These are phyloP conservation scores for Aegilops bicornis DNA, from an alignment of 176 grass and related monocot genomes.

Conservation along the genomic window DNA sequence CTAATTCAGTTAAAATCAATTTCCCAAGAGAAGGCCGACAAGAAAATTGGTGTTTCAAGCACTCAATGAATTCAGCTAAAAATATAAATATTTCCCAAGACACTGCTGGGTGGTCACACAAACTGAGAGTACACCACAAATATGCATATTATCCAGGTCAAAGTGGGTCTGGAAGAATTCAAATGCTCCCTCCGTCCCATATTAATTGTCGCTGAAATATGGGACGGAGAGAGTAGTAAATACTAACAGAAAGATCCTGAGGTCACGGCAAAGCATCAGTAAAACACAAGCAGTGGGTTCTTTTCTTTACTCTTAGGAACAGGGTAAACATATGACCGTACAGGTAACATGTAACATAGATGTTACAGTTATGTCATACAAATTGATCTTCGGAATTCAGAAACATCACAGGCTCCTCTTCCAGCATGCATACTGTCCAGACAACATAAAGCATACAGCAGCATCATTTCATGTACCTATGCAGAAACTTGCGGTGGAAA, in stretches of 20 bases:
- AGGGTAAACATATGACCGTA: neutral
- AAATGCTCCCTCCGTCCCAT: no score
- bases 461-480: slow-evolving; percentile 95
- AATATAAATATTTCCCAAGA: neutral
- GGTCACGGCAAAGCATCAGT: neutral
- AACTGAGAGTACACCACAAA: neutral
- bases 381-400: neutral
- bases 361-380: slow-evolving; percentile 28
- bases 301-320: neutral
- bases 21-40: neutral
- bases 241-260: neutral
- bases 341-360: neutral
- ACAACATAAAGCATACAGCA: neutral
- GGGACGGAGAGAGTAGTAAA: no score
- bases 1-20: neutral
- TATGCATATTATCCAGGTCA: neutral
- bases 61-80: neutral
- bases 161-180: neutral
- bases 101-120: neutral
- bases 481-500: slow-evolving; percentile 95
- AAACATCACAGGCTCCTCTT: slow-evolving; percentile 7
- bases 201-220: no score
- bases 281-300: neutral
- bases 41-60: neutral
- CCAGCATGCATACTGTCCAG: neutral